Percentiles rank a stretch among this genome's conserved stretches.
Conservation (phyloP, 208 protist species). For the Novymonas esmeraldas region DNA sequence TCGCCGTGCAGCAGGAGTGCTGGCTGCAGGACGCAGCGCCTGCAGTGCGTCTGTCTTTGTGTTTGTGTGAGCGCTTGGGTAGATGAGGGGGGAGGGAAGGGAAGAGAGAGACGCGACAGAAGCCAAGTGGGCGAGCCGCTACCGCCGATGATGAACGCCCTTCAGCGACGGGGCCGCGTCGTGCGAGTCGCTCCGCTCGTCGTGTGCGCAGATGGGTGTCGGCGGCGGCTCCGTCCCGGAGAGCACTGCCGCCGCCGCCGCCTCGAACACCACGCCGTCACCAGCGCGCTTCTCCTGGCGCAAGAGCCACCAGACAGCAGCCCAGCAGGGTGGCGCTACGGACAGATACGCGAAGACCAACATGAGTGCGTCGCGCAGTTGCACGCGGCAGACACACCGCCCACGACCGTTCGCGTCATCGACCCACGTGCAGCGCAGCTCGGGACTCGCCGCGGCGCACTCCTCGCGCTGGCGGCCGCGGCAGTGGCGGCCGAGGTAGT, state of each 20-base stretch:
- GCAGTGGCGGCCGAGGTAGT: conserved; percentile 55
- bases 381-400: conserved; percentile 49
- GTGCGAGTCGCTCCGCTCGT: too few species aligned
- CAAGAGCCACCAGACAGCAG: conserved; percentile 45
- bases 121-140: too few species aligned
- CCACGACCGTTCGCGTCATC: conserved; percentile 19
- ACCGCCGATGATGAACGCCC: too few species aligned
- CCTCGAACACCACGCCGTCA: neutral
- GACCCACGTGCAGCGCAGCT: conserved; percentile 54
- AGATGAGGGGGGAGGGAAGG: too few species aligned
- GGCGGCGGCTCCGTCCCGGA: neutral
- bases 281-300: neutral
- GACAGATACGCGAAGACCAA: conserved; percentile 60
- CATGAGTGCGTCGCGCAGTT: conserved; percentile 75
- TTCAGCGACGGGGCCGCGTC: too few species aligned
- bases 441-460: neutral
- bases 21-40: too few species aligned
- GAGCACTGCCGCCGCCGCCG: neutral
- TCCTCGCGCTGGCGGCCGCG: neutral
- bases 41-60: too few species aligned
- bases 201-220: neutral
- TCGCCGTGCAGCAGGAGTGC: too few species aligned
- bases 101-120: too few species aligned
- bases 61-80: too few species aligned
- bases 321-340: conserved; percentile 62